Conservation (phyloP, 140 eudicot genomes). For the Ambrosia hybrid region DNA sequence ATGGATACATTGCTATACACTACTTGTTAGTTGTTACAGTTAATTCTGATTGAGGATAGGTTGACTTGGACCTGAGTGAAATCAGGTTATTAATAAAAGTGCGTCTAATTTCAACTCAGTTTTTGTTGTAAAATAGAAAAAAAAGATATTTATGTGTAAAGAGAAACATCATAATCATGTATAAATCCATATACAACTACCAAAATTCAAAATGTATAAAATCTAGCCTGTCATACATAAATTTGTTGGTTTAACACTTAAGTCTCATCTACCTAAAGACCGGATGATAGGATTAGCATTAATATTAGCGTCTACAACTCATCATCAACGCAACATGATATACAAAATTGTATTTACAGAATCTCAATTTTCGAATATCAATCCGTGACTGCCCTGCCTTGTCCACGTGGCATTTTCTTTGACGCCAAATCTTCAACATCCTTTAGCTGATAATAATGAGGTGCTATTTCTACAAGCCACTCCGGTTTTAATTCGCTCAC, state of each 20-base stretch:
- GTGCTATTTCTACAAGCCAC: conserved; percentile 74
- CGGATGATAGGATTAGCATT: not conserved
- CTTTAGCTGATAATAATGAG: conserved; percentile 61
- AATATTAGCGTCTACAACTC: conserved; percentile 3
- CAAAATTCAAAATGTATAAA: not conserved
- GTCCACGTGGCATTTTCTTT: conserved; percentile 88
- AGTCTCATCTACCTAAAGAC: not conserved
- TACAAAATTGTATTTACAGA: conserved; percentile 47
- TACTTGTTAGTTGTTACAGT: not conserved
- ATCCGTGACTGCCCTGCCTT: conserved; percentile 61
- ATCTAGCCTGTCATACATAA: not conserved
- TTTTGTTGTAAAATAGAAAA: too few species aligned
- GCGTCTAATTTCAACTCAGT: too few species aligned
- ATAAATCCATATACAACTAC: not conserved
- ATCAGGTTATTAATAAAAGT: too few species aligned
- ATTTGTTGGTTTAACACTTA: not conserved
- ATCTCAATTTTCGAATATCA: conserved; percentile 14
- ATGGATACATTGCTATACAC: not conserved
- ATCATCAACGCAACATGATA: conserved; percentile 6
- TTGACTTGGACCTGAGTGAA: not conserved
- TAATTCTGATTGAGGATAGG: not conserved
- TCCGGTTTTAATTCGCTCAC: conserved; percentile 61
- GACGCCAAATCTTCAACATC: conserved; percentile 76
- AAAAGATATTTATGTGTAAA: not conserved
- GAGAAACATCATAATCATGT: not conserved